Evolutionary conservation across 371 early-diverging fungal species (phyloP), one percentile per base, ranked within the genome.

Genomic region (Lichtheimia ramosa): DNA sequence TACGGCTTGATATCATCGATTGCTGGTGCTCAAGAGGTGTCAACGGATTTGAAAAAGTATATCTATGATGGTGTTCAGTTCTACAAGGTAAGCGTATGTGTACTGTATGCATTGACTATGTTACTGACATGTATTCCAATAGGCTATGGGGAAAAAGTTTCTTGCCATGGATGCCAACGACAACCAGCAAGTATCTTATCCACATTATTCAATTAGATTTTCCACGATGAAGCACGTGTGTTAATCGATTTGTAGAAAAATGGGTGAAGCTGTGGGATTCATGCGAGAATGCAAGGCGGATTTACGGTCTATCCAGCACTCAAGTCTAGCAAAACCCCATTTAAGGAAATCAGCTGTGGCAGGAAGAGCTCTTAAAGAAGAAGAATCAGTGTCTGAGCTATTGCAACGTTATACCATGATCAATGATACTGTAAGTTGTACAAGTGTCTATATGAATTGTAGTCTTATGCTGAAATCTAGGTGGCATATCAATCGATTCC

Each of bases 101-200:
- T 0, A 41, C 40, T 28, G 15, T 39, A 39, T 3, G 20, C 48
- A 18, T 25, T 25, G 48, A 42, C 25, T 43, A 14, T 7, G 13
- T 16, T 13, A 1, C 51, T 18, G 14, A 16, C 16, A 39, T 28
- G n/a, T 24, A 14, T 34, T 25, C 3, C 20, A 0, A 15, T 61
- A 85, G 77, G 83, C 85, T 15, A 68, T 84, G 74, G 84, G 83
- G 10, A 83, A 83, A 51, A 81, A 84, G 15, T 78, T 75, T 42
- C 71, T 87, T 15, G 84, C 84, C 6, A 68, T 85, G 65, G 85
- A 87, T 70, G 84, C 87, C 2, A 77, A 84, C 39, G 85, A 84
- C 48, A 74, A 77, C 43, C 81, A 83, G 87, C 82, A 82, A 71
- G 82, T 64, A n/a, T 5, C n/a, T 34, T 15, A 25, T 58, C 18